These are phyloP conservation scores for Suillus subalutaceus DNA, from an alignment of 768 basidiomycete species.

Conservation along the genomic window DNA sequence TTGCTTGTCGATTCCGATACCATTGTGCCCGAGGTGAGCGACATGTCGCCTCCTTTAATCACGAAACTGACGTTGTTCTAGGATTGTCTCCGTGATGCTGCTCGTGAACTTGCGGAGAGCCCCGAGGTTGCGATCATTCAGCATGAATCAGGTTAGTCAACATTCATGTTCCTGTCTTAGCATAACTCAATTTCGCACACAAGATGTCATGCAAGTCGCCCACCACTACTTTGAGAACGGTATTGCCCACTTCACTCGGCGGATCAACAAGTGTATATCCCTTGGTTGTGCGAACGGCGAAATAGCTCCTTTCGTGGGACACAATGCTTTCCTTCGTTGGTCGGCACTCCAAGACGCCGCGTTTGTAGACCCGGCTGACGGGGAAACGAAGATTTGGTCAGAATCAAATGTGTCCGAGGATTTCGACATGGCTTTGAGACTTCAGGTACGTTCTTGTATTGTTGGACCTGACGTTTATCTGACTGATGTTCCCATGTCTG, in stretches of 20 bases:
- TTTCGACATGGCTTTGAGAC: constrained; percentile 77
- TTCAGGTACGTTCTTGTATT: constrained; percentile 38
- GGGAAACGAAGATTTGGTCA: constrained; percentile 76
- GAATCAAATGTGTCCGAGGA: constrained; percentile 85
- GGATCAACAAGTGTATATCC: constrained; percentile 79
- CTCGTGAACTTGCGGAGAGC: constrained; percentile 73
- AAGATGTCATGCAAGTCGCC: constrained; percentile 84
- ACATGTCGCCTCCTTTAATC: neutral
- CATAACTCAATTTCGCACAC: constrained; percentile 2
- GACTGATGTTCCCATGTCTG: neutral
- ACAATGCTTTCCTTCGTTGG: constrained; percentile 87
- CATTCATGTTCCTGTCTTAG: constrained; percentile 4
- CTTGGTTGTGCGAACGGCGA: constrained; percentile 76
- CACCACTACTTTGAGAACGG: constrained; percentile 87
- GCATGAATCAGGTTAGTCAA: constrained; percentile 65
- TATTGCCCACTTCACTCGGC: constrained; percentile 80
- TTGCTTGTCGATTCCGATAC: constrained; percentile 83
- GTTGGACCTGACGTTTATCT: constrained; percentile 41
- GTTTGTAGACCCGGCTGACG: constrained; percentile 66
- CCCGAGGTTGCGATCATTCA: constrained; percentile 88
- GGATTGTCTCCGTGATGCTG: constrained; percentile 88
- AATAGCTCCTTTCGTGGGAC: constrained; percentile 71
- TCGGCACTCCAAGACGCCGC: constrained; percentile 81
- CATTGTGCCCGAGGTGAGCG: constrained; percentile 68
- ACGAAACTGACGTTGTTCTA: constrained; percentile 21